Evolutionary conservation across 805 yeast genomes (phyloP), one percentile per base, ranked within the genome.

Genomic region (Starmerella stigmatis): DNA sequence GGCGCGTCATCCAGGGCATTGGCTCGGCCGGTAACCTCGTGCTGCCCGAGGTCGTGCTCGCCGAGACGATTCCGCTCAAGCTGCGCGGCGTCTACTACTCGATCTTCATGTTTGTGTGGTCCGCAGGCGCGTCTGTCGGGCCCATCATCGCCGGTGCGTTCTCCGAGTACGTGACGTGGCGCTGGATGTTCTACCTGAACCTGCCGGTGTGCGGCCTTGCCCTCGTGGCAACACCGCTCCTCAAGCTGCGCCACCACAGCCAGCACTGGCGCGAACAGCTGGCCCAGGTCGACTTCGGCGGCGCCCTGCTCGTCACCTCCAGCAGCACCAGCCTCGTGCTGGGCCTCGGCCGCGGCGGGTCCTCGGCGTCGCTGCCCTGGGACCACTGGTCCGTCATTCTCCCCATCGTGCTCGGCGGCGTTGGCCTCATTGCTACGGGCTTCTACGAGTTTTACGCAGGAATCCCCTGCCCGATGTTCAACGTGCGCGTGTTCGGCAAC

Each of bases 161-260:
- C 46, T 69, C 82, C 1, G 62, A 74, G 2, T 64, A 71, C 42
- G 75, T 70, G 4, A 63, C 74, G n/a, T 81, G 86, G 86, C 67
- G 86, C 55, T 79, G 86, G 85, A 76, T 84, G 55, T 81, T 79
- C 58, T 81, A 75, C 61, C 68, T 81, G 50, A 81, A 80, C 59
- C 59, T 81, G 29, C 84, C 86, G 3, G 60, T 79, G 28, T 82
- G 83, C 15, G 85, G 80, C 1, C 44, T 66, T 0, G 72, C 76
- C 0, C 56, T 68, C 16, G 56, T 58, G 0, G 51, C 68, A 7
- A 57, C 75, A 15, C 39, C 67, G 3, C 47, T 68, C 4, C 64
- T 69, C 16, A 63, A 67, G 25, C 57, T 57, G 19, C 64, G 53
- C 27, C 42, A 67, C n/a, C 74, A 46, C 15, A 25, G 20, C 17